Conservation (phyloP, 202 grass and related monocot species). For the Saccharum hybrid region DNA sequence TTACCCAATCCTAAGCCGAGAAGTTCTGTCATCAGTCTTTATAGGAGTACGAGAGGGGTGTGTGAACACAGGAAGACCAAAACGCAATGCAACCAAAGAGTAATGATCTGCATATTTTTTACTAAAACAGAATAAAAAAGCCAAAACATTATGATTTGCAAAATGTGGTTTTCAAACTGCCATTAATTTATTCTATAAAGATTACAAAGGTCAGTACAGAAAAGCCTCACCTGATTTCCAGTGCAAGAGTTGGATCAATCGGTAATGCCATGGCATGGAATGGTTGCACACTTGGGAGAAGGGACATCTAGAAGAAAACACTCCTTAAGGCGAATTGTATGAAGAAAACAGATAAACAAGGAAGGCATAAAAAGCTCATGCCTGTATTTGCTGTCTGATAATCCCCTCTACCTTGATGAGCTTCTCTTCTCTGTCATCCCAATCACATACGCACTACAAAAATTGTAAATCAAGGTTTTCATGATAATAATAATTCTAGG, state of each 20-base stretch:
- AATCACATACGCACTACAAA: slow-evolving; percentile 22
- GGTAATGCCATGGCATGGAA: slow-evolving; percentile 21
- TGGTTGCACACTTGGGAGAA: slow-evolving; percentile 29
- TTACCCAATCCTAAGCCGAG: slow-evolving; percentile 20
- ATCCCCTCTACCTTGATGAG: background rate
- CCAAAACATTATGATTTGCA: background rate
- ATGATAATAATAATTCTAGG: background rate
- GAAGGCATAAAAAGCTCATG: slow-evolving; percentile 27
- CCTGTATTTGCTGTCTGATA: slow-evolving; percentile 20
- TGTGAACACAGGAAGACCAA: slow-evolving; percentile 1
- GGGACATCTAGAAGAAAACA: slow-evolving; percentile 4
- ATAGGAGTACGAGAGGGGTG: background rate
- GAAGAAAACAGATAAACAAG: background rate
- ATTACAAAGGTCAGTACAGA: background rate
- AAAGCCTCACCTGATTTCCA: slow-evolving; percentile 5
- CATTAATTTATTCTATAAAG: background rate
- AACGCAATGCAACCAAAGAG: background rate
- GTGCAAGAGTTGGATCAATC: background rate
- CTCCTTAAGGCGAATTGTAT: background rate
- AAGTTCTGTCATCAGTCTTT: background rate
- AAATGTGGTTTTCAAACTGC: background rate
- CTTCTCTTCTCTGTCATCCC: slow-evolving; percentile 22
- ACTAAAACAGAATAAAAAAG: background rate
- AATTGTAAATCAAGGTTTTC: slow-evolving; percentile 18
- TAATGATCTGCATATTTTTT: slow-evolving; percentile 24